Evolutionary conservation across 148 eudicot species (phyloP), one percentile per base, ranked within the genome.

Genomic region (Nyssa sinensis): DNA sequence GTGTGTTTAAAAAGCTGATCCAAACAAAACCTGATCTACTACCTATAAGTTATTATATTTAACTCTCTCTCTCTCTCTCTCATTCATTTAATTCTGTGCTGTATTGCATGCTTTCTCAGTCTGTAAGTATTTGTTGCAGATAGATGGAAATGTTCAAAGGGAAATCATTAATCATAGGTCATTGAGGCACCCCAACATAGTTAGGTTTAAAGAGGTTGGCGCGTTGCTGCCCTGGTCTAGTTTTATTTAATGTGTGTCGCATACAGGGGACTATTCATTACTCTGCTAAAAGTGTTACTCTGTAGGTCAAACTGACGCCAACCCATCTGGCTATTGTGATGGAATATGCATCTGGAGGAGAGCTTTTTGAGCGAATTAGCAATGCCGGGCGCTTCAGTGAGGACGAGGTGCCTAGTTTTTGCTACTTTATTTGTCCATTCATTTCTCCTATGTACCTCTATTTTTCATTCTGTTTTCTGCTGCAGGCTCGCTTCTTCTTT

Each of bases 311-410:
- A 70, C 75, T 92, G 69, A 92, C 97, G 24, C 92, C 94, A 58
- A 92, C 97, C 13, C 97, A 92, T 81, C 84, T 92, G 66, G 97
- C 97, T 67, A 92, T 92, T 69, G 91, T 90, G 57, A 92, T 92
- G 97, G 97, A 92, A 74, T 92, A 92, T 88, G 97, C 97, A 58
- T 87, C 97, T 69, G 97, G 97, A 49, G 97, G 97, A 28, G 97
- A 92, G 80, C 88, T 92, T 64, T 92, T 88, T 79, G 89, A 90
- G 66, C 75, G 94, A 77, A 92, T 92, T 47, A 60, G 84, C 79
- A 81, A 76, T 66, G 88, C 89, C 32, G 94, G 90, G 30, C 81
- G 91, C 32, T 85, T 92, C 79, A 86, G 77, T 33, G 94, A 92
- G 88, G 94, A 92, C 79, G 97, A 92, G 97, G 97, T 92, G 64